Conservation (phyloP, 352 stramenopile genomes). For the Phytophthora nicotianae region DNA sequence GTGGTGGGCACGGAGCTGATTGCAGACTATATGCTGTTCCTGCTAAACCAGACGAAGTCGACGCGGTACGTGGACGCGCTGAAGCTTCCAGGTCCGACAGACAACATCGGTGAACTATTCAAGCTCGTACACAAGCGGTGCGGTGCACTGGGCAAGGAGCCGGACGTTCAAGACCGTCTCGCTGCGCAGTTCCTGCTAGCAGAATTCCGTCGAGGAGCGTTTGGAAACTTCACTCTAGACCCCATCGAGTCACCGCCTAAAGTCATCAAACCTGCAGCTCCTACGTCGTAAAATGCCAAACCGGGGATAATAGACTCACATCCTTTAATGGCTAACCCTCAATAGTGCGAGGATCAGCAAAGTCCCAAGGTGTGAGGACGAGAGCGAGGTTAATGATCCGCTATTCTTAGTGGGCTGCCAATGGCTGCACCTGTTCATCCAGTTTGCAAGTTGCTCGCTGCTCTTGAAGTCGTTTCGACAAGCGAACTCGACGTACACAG, state of each 20-base stretch:
- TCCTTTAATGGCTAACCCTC: neutral
- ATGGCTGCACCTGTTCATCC: slow-evolving; percentile 1
- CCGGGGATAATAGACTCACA: neutral
- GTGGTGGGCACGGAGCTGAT: slow-evolving; percentile 87
- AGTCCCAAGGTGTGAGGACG: slow-evolving; percentile 30
- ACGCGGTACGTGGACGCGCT: slow-evolving; percentile 83
- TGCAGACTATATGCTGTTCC: slow-evolving; percentile 90
- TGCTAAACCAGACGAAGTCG: slow-evolving; percentile 80
- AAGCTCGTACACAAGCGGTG: slow-evolving; percentile 64
- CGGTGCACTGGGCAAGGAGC: slow-evolving; percentile 79
- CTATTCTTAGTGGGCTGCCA: slow-evolving; percentile 28
- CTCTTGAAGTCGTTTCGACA: slow-evolving; percentile 28
- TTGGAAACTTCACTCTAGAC: slow-evolving; percentile 88
- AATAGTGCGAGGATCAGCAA: no score
- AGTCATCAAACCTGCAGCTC: slow-evolving; percentile 14
- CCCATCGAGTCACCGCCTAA: slow-evolving; percentile 32
- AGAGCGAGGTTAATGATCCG: slow-evolving; percentile 2
- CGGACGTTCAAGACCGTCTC: slow-evolving; percentile 66
- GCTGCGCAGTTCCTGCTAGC: slow-evolving; percentile 75
- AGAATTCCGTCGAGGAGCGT: slow-evolving; percentile 77
- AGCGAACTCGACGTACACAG: slow-evolving; percentile 13
- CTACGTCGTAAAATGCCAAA: slow-evolving; percentile 21
- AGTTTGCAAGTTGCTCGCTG: slow-evolving; percentile 37
- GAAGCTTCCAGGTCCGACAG: slow-evolving; percentile 64
- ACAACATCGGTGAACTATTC: slow-evolving; percentile 78